A percentile compares a stretch with the other conserved stretches of the same genome.
phyloP scores from a whole-genome alignment of 2,329 filamentous ascomycete species.

The Blastomyces silverae region DNA sequence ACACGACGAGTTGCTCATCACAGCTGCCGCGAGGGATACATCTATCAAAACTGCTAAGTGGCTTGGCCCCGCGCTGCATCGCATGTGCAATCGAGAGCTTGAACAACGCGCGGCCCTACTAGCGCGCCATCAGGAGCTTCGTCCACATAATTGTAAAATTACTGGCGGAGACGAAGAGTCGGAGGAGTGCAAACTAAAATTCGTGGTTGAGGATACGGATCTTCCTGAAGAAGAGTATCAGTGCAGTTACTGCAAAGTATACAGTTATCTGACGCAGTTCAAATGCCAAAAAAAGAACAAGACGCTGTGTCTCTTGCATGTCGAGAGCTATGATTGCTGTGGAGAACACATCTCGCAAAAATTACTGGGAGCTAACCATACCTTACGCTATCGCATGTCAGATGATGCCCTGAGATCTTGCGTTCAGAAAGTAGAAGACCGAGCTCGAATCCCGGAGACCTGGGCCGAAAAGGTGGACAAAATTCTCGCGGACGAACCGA shows the following conservation, averaged over 20 bases:
- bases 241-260: slow-evolving; percentile 85
- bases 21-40: slow-evolving; percentile 72
- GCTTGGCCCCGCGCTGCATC: slow-evolving; percentile 78
- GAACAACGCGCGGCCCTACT: slow-evolving; percentile 62
- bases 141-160: slow-evolving; percentile 51
- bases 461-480: slow-evolving; percentile 90
- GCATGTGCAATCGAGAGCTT: slow-evolving; percentile 68
- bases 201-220: slow-evolving; percentile 63
- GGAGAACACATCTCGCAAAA: slow-evolving; percentile 59
- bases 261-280: slow-evolving; percentile 84
- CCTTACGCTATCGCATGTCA: slow-evolving; percentile 68
- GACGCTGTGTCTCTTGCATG: slow-evolving; percentile 73
- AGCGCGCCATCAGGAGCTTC: slow-evolving; percentile 53
- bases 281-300: slow-evolving; percentile 76
- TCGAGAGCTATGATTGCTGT: slow-evolving; percentile 75
- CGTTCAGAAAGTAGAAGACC: slow-evolving; percentile 74
- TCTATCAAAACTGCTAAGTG: slow-evolving; percentile 90
- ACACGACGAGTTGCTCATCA: slow-evolving; percentile 89
- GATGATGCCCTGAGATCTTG: slow-evolving; percentile 61
- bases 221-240: slow-evolving; percentile 88
- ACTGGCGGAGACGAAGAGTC: slow-evolving; percentile 43
- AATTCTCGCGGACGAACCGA: slow-evolving; percentile 73
- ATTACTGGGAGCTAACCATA: slow-evolving; percentile 63
- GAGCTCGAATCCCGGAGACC: slow-evolving; percentile 72
- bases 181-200: slow-evolving; percentile 51